Conservation (phyloP, 179 eudicot genomes). For the Drosera spatulata region DNA sequence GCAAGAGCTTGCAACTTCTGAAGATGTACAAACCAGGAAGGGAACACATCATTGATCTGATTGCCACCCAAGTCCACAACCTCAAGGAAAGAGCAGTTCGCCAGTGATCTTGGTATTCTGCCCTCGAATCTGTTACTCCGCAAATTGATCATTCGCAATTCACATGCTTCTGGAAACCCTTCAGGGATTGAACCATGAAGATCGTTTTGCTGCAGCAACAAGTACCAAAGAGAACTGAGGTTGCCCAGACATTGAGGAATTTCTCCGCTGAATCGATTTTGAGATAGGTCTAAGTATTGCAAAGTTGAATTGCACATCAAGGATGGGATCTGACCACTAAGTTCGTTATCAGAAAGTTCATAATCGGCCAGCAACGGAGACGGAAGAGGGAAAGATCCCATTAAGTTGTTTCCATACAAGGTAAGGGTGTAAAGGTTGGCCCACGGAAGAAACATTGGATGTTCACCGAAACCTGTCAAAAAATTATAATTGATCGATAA, state of each 20-base stretch:
- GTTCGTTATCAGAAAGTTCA: conserved; percentile 6
- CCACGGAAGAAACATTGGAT: too few relatives aligned
- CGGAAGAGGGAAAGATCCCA: too few relatives aligned
- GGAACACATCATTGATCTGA: conserved; percentile 2
- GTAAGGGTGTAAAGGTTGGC: too few relatives aligned
- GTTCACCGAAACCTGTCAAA: too few relatives aligned
- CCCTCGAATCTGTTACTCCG: conserved; percentile 13
- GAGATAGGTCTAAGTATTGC: conserved; percentile 12
- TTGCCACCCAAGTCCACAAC: neutral
- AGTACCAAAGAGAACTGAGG: conserved; percentile 2
- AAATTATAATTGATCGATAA: too few relatives aligned
- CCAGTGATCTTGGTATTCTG: conserved; percentile 1
- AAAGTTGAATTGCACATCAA: conserved; percentile 5
- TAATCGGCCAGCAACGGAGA: conserved; percentile 10
- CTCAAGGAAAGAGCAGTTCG: neutral
- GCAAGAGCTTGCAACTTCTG: conserved; percentile 22
- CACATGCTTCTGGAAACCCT: conserved; percentile 6
- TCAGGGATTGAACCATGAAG: conserved; percentile 8
- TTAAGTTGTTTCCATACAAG: too few relatives aligned
- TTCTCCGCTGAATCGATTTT: conserved; percentile 15
- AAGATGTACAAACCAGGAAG: conserved; percentile 2
- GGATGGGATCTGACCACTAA: conserved; percentile 11
- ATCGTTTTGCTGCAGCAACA: conserved; percentile 9
- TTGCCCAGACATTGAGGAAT: conserved; percentile 12
- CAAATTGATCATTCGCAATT: conserved; percentile 13